These are phyloP conservation scores for Mycosphaerella sp. DNA, from an alignment of 2,329 filamentous ascomycete genomes.

Conservation along the genomic window DNA sequence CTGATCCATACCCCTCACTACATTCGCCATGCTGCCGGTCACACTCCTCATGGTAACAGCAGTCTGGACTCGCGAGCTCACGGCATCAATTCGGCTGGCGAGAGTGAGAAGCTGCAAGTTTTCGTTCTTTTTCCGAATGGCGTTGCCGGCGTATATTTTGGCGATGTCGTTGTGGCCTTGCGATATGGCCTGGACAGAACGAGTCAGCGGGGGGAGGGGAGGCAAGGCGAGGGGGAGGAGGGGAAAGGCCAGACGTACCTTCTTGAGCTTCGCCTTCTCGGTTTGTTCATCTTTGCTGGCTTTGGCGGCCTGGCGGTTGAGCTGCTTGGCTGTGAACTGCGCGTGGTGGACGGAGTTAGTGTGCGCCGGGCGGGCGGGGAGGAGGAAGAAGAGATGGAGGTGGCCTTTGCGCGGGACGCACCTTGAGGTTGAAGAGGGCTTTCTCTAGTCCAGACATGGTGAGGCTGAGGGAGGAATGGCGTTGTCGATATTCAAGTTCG, in stretches of 20 bases:
- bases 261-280: slow-evolving; percentile 57
- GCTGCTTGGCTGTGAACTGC: slow-evolving; percentile 57
- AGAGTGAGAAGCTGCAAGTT: slow-evolving; percentile 54
- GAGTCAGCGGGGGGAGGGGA: slow-evolving; percentile 22
- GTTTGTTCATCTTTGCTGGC: slow-evolving; percentile 55
- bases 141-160: slow-evolving; percentile 57
- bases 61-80: slow-evolving; percentile 55
- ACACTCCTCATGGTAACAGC: slow-evolving; percentile 58
- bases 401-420: slow-evolving; percentile 24
- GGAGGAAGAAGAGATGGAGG: not conserved
- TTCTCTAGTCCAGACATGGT: slow-evolving; percentile 56
- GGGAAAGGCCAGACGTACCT: slow-evolving; percentile 27
- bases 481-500: not conserved
- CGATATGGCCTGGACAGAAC: slow-evolving; percentile 45
- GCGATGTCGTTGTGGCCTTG: slow-evolving; percentile 53
- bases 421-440: slow-evolving; percentile 57
- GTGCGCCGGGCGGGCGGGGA: slow-evolving; percentile 15
- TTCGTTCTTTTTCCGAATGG: slow-evolving; percentile 58
- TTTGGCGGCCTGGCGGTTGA: slow-evolving; percentile 56
- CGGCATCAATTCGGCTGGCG: slow-evolving; percentile 54
- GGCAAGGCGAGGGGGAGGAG: not conserved
- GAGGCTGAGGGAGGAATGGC: not conserved
- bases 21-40: slow-evolving; percentile 56
- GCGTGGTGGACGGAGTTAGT: not conserved
- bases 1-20: slow-evolving; percentile 55